Conservation (phyloP, 306 rosid genomes). For the Vigna mungo region DNA sequence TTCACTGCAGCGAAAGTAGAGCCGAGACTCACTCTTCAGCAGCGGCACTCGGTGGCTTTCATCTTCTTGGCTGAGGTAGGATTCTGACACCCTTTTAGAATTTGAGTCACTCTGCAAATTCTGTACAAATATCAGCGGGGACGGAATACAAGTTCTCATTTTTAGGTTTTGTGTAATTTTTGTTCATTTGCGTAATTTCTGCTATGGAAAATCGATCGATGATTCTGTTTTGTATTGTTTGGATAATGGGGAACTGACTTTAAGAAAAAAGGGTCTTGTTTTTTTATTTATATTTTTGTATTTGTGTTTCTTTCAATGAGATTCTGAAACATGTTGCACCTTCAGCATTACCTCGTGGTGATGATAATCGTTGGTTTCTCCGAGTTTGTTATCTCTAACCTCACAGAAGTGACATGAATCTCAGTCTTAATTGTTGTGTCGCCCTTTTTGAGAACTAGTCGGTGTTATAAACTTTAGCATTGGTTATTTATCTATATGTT, state of each 20-base stretch:
- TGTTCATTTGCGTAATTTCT: neutral
- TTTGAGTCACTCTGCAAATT: neutral
- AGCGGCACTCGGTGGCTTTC: slow-evolving; percentile 33
- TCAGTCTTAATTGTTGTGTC: neutral
- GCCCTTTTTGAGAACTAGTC: neutral
- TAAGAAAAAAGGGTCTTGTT: neutral
- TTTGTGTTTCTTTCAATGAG: neutral
- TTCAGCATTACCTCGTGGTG: neutral
- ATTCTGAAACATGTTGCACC: neutral
- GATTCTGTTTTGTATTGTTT: neutral
- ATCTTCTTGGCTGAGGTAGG: slow-evolving; percentile 33
- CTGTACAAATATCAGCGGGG: neutral
- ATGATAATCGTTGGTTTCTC: neutral
- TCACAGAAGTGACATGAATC: neutral
- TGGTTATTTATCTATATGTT: neutral
- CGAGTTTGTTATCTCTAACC: neutral
- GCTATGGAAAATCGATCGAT: neutral
- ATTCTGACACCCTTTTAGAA: neutral
- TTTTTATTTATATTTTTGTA: neutral
- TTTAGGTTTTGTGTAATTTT: neutral
- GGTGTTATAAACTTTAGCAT: neutral
- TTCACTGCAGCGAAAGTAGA: slow-evolving; percentile 24
- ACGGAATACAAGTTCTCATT: slow-evolving; percentile 1
- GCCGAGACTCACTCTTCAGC: neutral
- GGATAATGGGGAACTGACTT: neutral